Conservation (phyloP, 805 yeast genomes). For the baker's yeast (Saccharomyces cerevisiae) region DNA sequence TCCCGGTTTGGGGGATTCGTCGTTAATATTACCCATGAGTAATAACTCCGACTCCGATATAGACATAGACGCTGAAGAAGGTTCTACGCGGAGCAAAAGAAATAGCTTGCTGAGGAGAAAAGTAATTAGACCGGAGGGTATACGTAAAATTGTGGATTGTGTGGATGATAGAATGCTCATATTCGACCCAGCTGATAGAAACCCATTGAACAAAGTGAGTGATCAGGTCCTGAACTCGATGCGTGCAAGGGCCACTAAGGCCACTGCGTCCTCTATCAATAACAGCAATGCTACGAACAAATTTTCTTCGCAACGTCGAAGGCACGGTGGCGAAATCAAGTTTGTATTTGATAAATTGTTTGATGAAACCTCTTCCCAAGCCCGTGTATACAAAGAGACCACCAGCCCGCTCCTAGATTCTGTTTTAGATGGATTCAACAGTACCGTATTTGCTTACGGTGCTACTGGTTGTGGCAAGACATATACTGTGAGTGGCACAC, state of each 20-base stretch:
- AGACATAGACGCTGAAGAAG: constrained; percentile 6
- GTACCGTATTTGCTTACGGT: constrained; percentile 92
- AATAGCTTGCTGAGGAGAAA: constrained; percentile 4
- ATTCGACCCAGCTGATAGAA: constrained; percentile 75
- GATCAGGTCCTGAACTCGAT: constrained; percentile 24
- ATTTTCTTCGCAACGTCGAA: not conserved
- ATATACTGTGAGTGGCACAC: constrained; percentile 75
- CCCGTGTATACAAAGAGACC: constrained; percentile 57
- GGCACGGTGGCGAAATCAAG: constrained; percentile 45
- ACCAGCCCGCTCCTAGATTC: constrained; percentile 65
- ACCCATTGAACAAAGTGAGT: constrained; percentile 38
- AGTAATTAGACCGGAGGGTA: constrained; percentile 36
- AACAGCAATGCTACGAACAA: constrained; percentile 1
- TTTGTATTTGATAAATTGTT: constrained; percentile 78
- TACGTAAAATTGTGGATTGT: constrained; percentile 65
- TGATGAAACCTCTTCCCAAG: constrained; percentile 56
- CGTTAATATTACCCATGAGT: constrained; percentile 10
- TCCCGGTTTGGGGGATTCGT: constrained; percentile 13
- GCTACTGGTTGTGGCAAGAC: constrained; percentile 99
- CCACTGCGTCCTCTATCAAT: not conserved
- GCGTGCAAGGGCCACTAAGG: constrained; percentile 12
- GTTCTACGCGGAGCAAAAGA: constrained; percentile 1
- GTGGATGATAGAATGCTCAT: constrained; percentile 81
- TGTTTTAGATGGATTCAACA: constrained; percentile 76
- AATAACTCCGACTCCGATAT: not conserved